phyloP scores from a whole-genome alignment of 2,329 filamentous ascomycete genomes.

The Trichoderma cornu-damae region DNA sequence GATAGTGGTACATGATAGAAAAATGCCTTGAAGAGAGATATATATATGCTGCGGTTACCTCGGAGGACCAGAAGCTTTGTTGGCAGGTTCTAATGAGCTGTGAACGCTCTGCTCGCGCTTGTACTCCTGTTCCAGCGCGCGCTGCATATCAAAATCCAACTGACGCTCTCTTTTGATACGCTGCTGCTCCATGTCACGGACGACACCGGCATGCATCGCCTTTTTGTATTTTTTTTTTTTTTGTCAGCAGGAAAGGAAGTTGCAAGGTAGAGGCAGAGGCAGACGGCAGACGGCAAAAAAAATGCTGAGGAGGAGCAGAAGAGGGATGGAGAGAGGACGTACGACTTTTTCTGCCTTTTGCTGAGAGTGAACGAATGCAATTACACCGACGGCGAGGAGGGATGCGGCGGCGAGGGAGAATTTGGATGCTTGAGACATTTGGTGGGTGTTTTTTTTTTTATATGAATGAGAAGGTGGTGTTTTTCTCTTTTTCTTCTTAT shows the following conservation, averaged over 20 bases:
- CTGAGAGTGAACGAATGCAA: slow-evolving; percentile 83
- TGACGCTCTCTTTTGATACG: slow-evolving; percentile 84
- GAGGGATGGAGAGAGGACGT: slow-evolving; percentile 32
- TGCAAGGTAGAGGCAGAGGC: background rate
- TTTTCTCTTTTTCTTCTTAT: background rate
- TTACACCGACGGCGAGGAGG: slow-evolving; percentile 67
- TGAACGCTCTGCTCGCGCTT: slow-evolving; percentile 78
- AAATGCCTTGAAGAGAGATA: background rate
- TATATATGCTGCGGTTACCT: slow-evolving; percentile 26
- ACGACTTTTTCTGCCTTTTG: slow-evolving; percentile 81
- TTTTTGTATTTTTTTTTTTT: no score
- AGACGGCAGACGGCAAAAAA: no score
- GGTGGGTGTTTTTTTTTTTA: no score
- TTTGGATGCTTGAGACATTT: slow-evolving; percentile 88
- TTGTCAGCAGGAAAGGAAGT: background rate
- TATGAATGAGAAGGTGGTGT: no score
- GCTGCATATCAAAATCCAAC: slow-evolving; percentile 91
- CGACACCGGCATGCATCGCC: slow-evolving; percentile 94
- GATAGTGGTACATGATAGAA: background rate
- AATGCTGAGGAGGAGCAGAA: background rate
- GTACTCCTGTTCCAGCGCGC: slow-evolving; percentile 79
- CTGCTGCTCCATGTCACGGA: slow-evolving; percentile 93
- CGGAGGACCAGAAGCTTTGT: slow-evolving; percentile 15
- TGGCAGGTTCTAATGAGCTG: slow-evolving; percentile 29
- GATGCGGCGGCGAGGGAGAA: slow-evolving; percentile 75